Evolutionary conservation across 1,139 yeast genomes (phyloP), one percentile per base, ranked within the genome.

Genomic region (Torulaspora globosa): DNA sequence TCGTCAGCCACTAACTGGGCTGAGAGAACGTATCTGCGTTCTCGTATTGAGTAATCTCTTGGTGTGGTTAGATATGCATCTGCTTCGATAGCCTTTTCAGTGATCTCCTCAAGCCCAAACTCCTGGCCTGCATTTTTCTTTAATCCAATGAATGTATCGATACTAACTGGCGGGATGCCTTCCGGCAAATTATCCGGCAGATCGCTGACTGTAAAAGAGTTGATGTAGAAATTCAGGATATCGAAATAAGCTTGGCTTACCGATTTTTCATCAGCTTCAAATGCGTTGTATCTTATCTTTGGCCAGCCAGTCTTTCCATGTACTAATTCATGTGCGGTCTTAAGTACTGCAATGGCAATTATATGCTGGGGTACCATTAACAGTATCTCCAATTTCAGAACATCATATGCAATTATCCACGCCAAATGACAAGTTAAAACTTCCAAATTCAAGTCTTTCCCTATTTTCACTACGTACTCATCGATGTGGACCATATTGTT

Each of bases 301-400:
- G 55, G 52, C 57, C 60, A 52, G 12, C 53, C 44, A 1, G 44
- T 48, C 21, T 54, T 48, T 11, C 54, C 50, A 12, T 57, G 48
- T 16, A 58, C 41, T 28, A 77, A 54, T 43, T 75, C 74, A 10
- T 70, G 67, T 3, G 85, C 78, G 30, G 81, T 59, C 35, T 71
- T 70, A 23, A 82, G 67, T 26, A 81, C 76, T 1, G 90, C 87
- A 46, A 88, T 64, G 0, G 97, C 94, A 38, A 84, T 79, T 33
- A 85, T 76, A 62, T 89, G 95, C 1, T 90, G 83, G 0, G 97
- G 95, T 12, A 79, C 74, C 60, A 79, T 81, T 32, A 92, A 67
- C 14, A 82, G 77, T 15, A 84, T 72, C 31, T 85, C 86, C 1
- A 96, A 81, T 45, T 82, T 77, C 62, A 83, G 80, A 11, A 84